phyloP scores from a whole-genome alignment of 305 asterid species.

The Lippia alba region DNA sequence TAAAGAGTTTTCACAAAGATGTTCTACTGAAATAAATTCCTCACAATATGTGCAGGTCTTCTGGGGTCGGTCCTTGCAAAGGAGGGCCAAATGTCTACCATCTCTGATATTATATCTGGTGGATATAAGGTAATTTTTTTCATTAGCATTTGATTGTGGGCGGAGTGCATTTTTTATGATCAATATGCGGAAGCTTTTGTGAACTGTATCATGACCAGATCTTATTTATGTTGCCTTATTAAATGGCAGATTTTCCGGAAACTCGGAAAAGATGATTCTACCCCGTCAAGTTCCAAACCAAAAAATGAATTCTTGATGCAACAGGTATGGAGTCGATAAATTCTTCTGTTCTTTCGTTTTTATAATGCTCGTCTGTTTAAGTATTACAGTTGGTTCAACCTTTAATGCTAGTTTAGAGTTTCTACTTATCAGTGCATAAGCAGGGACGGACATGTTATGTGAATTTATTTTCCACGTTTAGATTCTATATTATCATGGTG shows the following conservation, averaged over 20 bases:
- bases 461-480: constrained; percentile 2
- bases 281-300: constrained; percentile 62
- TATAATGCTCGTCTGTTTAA: constrained; percentile 10
- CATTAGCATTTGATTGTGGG: constrained; percentile 4
- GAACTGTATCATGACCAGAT: not conserved
- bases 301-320: constrained; percentile 71
- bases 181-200: constrained; percentile 5
- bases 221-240: constrained; percentile 25
- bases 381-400: constrained; percentile 14
- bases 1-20: not conserved
- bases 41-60: constrained; percentile 59
- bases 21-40: constrained; percentile 15
- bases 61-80: constrained; percentile 82
- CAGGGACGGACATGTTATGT: not conserved
- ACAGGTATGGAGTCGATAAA: constrained; percentile 58
- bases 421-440: constrained; percentile 11
- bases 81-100: constrained; percentile 64
- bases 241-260: constrained; percentile 58
- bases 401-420: constrained; percentile 9
- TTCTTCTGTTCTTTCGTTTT: not conserved
- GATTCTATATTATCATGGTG: constrained; percentile 5
- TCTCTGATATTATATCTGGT: constrained; percentile 67
- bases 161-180: not conserved
- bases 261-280: constrained; percentile 60
- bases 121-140: constrained; percentile 70